Percentiles rank a stretch among this genome's conserved stretches.
Evolutionary conservation across 202 grass and related monocot genomes (phyloP).

Genomic region (Brachypodium distachyon): DNA sequence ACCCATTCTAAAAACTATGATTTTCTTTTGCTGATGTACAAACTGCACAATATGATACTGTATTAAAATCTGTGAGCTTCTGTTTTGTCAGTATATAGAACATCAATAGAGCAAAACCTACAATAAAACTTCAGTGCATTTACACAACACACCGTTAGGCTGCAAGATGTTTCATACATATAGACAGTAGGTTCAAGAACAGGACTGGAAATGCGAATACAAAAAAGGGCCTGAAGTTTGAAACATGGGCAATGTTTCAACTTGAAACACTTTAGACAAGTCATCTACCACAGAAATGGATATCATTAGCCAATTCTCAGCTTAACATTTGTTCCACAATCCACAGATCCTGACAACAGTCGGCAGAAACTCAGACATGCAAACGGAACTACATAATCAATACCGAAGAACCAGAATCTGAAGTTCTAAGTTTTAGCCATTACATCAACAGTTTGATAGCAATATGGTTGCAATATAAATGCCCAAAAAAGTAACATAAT

Average conservation of each 20-base stretch:
- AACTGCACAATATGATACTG: no score
- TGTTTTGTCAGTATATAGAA: no score
- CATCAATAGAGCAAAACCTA: neutral
- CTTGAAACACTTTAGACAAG: neutral
- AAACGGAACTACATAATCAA: neutral
- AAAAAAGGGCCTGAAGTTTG: neutral
- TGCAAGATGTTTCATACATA: neutral
- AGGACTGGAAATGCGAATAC: neutral
- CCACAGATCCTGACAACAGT: neutral
- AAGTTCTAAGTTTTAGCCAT: slow-evolving; percentile 1
- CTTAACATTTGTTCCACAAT: neutral
- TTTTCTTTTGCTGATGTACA: no score
- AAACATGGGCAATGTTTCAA: neutral
- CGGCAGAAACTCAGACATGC: neutral
- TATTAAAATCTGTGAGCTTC: no score
- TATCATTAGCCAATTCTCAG: neutral
- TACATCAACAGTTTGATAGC: slow-evolving; percentile 11
- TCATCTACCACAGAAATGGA: neutral
- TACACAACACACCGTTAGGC: neutral
- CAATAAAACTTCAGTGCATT: neutral
- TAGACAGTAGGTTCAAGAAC: neutral
- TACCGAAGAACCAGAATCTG: neutral
- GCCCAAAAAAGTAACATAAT: neutral
- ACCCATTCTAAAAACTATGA: no score
- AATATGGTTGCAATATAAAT: neutral